Base-by-base conservation (phyloP, 1,284 basidiomycete species). In the Sporisorium iseilematis-ciliati region DNA sequence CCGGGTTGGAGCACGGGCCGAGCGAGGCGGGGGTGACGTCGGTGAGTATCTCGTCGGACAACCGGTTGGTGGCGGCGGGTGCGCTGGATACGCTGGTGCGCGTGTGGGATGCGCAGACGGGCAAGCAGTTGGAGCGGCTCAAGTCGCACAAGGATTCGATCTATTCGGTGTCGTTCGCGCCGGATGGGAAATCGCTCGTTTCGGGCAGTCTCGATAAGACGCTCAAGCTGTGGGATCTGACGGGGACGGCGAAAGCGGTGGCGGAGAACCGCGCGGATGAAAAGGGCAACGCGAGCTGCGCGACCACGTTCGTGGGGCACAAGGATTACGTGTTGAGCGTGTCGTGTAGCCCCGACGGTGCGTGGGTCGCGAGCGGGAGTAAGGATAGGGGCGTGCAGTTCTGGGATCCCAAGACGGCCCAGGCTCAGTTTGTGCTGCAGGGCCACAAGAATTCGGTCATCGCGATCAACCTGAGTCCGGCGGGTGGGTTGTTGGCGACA, bases 361-460 rank as follows among this genome's bases (percentile, higher is more conserved):
- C 91, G 72, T 95, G 92, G 91, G 91, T 95, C 74, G 92, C 94
- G 3, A 93, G 92, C 21, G 93, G 93, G 25, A 94, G 92, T 21
- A 95, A 95, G 85, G 94, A 97, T 86, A 90, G 93, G 23, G 91
- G 91, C 1, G 92, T 96, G 40, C 84, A 85, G 65, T 83, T 85
- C 45, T 96, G 93, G 93, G 92, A 95, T 82, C 89, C 91, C 18
- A 88, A 88, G 66, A 90, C 89, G 7, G 92, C 90, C 1, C 89
- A 90, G 73, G 89, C 92, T 45, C 93, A 94, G 82, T 90, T 93
- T 76, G 91, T 93, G 88, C 87, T 96, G 7, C 92, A 94, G 85
- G 93, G 93, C 2, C 93, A 95, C 86, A 94, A 93, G 86, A 95
- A 95, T 84, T 92, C 91, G 89, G 93, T 95, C 67, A 94, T 94